Base-by-base conservation (phyloP, 2,329 filamentous ascomycete species). In the Cladobotryum mycophilum region DNA sequence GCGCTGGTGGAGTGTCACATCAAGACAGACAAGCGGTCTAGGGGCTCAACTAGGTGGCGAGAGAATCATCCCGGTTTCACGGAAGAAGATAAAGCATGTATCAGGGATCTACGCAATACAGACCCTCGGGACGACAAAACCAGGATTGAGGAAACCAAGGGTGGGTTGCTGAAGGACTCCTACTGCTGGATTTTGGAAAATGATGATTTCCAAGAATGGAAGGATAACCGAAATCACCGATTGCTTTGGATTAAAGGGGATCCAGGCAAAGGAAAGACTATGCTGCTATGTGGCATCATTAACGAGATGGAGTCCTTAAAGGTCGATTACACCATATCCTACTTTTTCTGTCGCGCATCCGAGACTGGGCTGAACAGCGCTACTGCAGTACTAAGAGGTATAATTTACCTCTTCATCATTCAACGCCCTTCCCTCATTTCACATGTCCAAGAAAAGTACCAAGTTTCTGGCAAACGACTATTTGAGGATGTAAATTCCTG, bases 231-330 rank as follows among this genome's bases (percentile, higher is more conserved):
- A 0, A 2, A 58, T 0, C 53, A 25, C 35, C 53, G 20, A 18
- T 48, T 71, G n/a, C 63, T 73, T 2, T 70, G 68, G 70, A 70
- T 30, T 30, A 30, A 30, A 30, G 25, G 25, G 8, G 25, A 30
- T 30, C 25, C 25, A 11, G 25, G 25, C 6, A 73, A 68, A 35
- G 71, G 71, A 22, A 74, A 73, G 57, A 74, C 70, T 0, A 73
- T 74, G 68, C 56, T 74, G 5, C 52, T 73, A 0, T 66, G 61
- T 15, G 65, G 67, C 11, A 65, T 72, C 30, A 63, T 71, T 41
- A n/a, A 41, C 20, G 22, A 48, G 13, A n/a, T 43, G 22, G 22
- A 30, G 9, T 30, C 25, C 25, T 30, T 11, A 30, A 4, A 7
- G 2, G 33, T 30, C 8, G 25, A 30, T 30, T 30, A 8, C 25